Conservation (phyloP, 2,329 filamentous ascomycete genomes). For the Botrytis paeoniae region DNA sequence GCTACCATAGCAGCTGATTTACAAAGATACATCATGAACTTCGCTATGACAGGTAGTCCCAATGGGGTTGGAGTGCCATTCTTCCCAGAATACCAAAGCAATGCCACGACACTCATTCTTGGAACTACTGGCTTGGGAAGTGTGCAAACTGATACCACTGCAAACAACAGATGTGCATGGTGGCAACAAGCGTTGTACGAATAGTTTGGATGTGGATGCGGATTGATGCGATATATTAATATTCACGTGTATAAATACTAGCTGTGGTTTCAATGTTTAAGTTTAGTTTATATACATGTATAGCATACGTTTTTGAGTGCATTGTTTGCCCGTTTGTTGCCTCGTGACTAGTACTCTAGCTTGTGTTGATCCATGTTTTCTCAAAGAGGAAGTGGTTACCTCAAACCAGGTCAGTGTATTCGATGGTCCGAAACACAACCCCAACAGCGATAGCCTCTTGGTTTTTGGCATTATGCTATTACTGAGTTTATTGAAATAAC, state of each 20-base stretch:
- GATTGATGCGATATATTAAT: neutral
- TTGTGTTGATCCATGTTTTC: neutral
- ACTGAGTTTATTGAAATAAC: neutral
- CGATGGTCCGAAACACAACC: neutral
- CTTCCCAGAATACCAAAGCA: slow-evolving; percentile 30
- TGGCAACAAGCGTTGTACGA: slow-evolving; percentile 34
- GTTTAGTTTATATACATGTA: neutral
- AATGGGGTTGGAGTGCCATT: slow-evolving; percentile 28
- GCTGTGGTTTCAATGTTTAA: neutral
- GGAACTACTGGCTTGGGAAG: slow-evolving; percentile 23
- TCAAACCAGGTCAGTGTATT: neutral
- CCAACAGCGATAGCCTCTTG: neutral
- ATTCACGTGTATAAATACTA: neutral
- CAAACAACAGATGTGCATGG: slow-evolving; percentile 39
- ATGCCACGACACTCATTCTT: slow-evolving; percentile 24
- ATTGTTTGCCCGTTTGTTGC: neutral
- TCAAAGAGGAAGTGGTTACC: neutral
- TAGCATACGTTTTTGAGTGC: neutral
- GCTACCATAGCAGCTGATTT: slow-evolving; percentile 37
- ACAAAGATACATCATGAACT: slow-evolving; percentile 41
- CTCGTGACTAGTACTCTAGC: neutral
- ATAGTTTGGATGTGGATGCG: neutral
- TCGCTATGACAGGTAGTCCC: slow-evolving; percentile 38
- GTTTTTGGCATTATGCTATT: neutral
- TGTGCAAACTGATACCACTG: slow-evolving; percentile 29